Percentiles rank a stretch among this genome's conserved stretches.
These are phyloP conservation scores for Adansonia gregorii DNA, from an alignment of 441 rosid species.

Conservation along the genomic window DNA sequence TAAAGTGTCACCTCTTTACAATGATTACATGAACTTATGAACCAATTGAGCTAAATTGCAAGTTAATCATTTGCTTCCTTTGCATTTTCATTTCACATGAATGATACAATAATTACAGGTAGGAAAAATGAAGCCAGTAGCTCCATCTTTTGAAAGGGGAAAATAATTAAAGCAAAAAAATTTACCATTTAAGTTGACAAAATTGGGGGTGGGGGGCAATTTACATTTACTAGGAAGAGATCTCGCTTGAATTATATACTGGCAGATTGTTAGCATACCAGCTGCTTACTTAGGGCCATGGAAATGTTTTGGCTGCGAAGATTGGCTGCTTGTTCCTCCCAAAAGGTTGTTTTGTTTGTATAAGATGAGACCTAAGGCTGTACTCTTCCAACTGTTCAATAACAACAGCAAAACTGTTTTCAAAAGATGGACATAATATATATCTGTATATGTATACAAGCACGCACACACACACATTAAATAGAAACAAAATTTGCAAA, in stretches of 20 bases:
- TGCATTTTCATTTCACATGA: no score
- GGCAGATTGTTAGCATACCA: slow-evolving; percentile 38
- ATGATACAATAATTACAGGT: no score
- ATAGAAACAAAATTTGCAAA: background rate
- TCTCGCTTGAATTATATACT: slow-evolving; percentile 25
- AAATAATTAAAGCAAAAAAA: slow-evolving; percentile 5
- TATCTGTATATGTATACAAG: no score
- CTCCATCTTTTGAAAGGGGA: slow-evolving; percentile 17
- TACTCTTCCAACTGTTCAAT: slow-evolving; percentile 61
- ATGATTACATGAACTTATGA: no score
- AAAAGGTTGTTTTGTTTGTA: slow-evolving; percentile 33
- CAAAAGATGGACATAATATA: background rate
- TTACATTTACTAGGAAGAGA: slow-evolving; percentile 42
- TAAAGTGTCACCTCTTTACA: no score
- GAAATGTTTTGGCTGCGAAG: slow-evolving; percentile 22
- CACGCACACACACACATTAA: no score
- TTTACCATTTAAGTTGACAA: background rate
- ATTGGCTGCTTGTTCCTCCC: slow-evolving; percentile 33
- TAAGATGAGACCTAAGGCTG: slow-evolving; percentile 52
- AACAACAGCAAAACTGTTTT: slow-evolving; percentile 15
- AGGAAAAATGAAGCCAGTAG: slow-evolving; percentile 30
- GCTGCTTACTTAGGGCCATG: slow-evolving; percentile 29
- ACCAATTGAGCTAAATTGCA: no score
- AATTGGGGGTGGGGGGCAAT: slow-evolving; percentile 11
- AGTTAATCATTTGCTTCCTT: no score